Evolutionary conservation across 1,139 yeast species (phyloP), one percentile per base, ranked within the genome.

Genomic region (Suhomyces taliae): DNA sequence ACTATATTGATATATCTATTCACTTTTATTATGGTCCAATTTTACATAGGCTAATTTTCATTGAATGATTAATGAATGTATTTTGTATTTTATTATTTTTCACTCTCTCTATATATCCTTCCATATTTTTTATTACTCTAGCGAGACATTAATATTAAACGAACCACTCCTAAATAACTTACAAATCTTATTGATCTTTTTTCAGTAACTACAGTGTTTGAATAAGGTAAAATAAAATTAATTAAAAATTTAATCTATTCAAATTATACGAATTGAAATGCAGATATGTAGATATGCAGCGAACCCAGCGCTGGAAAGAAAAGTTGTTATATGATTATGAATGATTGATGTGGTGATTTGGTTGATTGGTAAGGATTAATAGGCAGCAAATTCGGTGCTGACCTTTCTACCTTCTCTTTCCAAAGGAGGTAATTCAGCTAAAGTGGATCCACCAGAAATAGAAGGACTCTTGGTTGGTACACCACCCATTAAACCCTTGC

Each of bases 401-500:
- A 41, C 42, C 41, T 59, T 62, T 55, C 97, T 81, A 9, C 95
- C 95, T 62, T 90, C 97, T 61, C 96, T 79, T 56, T 87, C 95
- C 50, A 90, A 69, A 0, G 96, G 96, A 1, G 97, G 97, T 7
- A 90, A 81, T 32, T 80, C 82, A 19, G 75, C 70, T 41, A 79
- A 76, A 7, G 79, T 70, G 34, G 67, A 62, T 36, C 69, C 70
- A 0, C 78, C 71, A 33, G 72, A 65, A 31, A 50, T 52, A 11
- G 44, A 27, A 15, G 39, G 27, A 31, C 51, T 51, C 42, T 66
- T 65, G 24, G 61, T 62, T 1, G 79, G 79, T 5, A 74, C 76
- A 0, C 77, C 77, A 1, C 97, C 95, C 78, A 91, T 90, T 48
- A 93, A 81, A 40, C 99, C 98, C 66, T 89, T 90, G 55, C 89